Evolutionary conservation across 108 stramenopile species (phyloP).

Genomic region (Seminavis robusta): DNA sequence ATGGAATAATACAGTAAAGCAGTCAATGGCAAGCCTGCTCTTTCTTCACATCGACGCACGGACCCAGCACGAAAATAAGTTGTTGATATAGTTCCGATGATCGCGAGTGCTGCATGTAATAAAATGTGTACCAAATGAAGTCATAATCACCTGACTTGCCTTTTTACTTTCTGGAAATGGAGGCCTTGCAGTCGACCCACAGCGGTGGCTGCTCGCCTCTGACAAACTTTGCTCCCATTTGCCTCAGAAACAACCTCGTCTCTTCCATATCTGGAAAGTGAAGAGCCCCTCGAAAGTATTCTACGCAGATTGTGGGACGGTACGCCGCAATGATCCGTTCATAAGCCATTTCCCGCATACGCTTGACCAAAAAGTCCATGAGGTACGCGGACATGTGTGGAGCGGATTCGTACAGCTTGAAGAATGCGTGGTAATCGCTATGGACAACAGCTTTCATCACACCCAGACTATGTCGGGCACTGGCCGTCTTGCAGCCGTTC

Average conservation of each 20-base stretch:
- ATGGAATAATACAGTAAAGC: no score
- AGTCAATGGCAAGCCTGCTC: no score
- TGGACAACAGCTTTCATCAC: constrained; percentile 36
- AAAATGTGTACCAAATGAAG: no score
- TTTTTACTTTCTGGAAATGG: no score
- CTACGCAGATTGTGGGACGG: constrained; percentile 40
- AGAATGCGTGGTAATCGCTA: constrained; percentile 44
- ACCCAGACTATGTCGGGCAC: constrained; percentile 28
- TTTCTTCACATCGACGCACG: no score
- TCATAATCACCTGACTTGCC: no score
- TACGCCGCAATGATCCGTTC: constrained; percentile 45
- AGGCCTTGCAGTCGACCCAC: constrained; percentile 57
- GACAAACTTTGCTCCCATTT: constrained; percentile 43
- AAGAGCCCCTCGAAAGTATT: constrained; percentile 39
- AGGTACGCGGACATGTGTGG: constrained; percentile 55
- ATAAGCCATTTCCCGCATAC: constrained; percentile 42
- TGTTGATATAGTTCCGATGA: no score
- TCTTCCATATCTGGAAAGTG: constrained; percentile 45
- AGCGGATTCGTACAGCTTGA: constrained; percentile 45
- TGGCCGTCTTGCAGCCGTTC: not conserved
- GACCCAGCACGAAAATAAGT: no score
- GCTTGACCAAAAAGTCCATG: constrained; percentile 58
- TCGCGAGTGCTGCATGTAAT: no score
- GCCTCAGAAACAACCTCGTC: constrained; percentile 37
- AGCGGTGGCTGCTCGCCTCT: constrained; percentile 17